phyloP scores from a whole-genome alignment of 2,329 filamentous ascomycete genomes.

The Zasmidium citrigriseum region DNA sequence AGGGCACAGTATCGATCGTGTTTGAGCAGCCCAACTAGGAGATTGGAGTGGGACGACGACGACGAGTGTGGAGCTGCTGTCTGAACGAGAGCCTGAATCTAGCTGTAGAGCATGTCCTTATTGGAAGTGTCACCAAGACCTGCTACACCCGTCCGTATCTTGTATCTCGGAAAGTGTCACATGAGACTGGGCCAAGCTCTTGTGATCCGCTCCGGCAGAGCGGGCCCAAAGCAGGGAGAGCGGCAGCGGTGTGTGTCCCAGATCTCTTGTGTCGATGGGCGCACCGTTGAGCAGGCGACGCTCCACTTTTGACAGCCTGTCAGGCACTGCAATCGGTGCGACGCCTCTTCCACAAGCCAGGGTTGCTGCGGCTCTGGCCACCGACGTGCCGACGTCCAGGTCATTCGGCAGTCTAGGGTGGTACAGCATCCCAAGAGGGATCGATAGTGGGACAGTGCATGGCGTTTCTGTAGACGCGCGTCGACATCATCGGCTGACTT shows the following conservation, averaged over 20 bases:
- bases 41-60: neutral
- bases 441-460: conserved; percentile 8
- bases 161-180: conserved; percentile 11
- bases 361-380: conserved; percentile 4
- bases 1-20: conserved; percentile 17
- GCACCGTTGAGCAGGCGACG: conserved; percentile 11
- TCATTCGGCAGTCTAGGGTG: conserved; percentile 7
- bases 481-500: conserved; percentile 17
- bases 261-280: neutral
- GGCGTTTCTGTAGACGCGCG: conserved; percentile 14
- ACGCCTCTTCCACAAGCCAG: conserved; percentile 5
- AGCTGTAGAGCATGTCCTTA: conserved; percentile 3
- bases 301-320: conserved; percentile 5
- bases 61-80: neutral
- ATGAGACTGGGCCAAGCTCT: conserved; percentile 1
- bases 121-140: conserved; percentile 8
- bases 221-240: neutral
- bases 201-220: conserved; percentile 4
- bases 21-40: conserved; percentile 15
- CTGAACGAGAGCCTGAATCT: neutral
- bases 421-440: conserved; percentile 3
- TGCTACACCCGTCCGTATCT: conserved; percentile 5
- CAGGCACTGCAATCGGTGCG: neutral
- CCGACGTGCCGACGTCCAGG: neutral
- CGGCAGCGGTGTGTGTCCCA: neutral